These are phyloP conservation scores for Neoboletus magnificus DNA, from an alignment of 768 basidiomycete genomes.

Conservation along the genomic window DNA sequence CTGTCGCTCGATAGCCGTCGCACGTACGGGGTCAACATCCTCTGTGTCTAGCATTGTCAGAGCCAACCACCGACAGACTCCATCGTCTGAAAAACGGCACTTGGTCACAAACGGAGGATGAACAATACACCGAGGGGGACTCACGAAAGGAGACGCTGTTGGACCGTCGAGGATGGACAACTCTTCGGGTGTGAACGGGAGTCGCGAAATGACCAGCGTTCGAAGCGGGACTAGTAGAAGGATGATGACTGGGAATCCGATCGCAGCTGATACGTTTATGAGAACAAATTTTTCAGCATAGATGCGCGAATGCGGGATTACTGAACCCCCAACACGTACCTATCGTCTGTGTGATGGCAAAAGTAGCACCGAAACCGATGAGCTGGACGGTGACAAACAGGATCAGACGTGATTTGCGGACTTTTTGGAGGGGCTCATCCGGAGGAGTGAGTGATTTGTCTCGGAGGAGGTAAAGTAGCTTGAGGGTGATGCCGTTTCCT, in stretches of 20 bases:
- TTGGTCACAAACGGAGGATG: no score
- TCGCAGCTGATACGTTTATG: no score
- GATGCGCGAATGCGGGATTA: not conserved
- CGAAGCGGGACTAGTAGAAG: constrained; percentile 78
- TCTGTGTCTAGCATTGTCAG: not conserved
- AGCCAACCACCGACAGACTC: constrained; percentile 40
- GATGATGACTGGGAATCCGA: constrained; percentile 89
- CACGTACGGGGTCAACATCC: not conserved
- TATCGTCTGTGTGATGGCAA: constrained; percentile 87
- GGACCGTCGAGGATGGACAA: constrained; percentile 85
- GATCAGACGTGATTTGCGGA: constrained; percentile 70
- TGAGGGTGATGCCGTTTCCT: constrained; percentile 79
- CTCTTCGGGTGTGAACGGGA: constrained; percentile 77
- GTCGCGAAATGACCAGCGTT: constrained; percentile 61
- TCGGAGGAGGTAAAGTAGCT: constrained; percentile 73
- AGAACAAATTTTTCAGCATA: not conserved
- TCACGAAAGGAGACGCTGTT: constrained; percentile 81
- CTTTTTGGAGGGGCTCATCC: constrained; percentile 69
- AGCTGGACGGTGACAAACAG: constrained; percentile 76
- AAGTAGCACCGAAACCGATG: constrained; percentile 80
- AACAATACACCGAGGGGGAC: constrained; percentile 28
- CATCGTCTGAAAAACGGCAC: constrained; percentile 35
- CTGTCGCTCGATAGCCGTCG: not conserved
- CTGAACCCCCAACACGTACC: constrained; percentile 40
- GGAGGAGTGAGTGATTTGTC: constrained; percentile 61